These are phyloP conservation scores for Alternaria triticina DNA, from an alignment of 2,329 filamentous ascomycete species.

Conservation along the genomic window DNA sequence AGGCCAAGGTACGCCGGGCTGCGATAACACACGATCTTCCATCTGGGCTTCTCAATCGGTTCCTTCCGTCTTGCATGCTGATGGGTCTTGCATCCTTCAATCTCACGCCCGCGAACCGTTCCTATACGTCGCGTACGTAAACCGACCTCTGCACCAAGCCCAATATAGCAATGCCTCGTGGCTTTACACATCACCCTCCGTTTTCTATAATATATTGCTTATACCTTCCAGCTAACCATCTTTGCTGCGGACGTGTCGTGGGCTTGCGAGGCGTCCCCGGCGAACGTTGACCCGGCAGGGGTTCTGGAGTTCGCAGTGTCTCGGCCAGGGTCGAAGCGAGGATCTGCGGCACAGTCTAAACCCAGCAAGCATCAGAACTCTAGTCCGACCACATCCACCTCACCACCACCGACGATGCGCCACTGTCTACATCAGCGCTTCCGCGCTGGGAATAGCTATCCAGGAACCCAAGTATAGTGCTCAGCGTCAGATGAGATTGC, in stretches of 20 bases:
- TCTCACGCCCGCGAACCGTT: conserved; percentile 3
- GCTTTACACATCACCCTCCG: not conserved
- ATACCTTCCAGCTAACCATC: conserved; percentile 13
- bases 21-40: not conserved
- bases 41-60: not conserved
- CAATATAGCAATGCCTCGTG: not conserved
- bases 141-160: not conserved
- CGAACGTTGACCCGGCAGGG: conserved; percentile 22
- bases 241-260: conserved; percentile 22
- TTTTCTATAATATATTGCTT: conserved; percentile 9
- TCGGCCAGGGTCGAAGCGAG: conserved; percentile 36
- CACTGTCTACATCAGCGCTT: conserved; percentile 18
- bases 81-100: conserved; percentile 4
- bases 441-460: conserved; percentile 21
- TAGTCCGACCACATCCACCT: conserved; percentile 30
- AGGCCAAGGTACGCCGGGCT: not conserved
- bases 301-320: conserved; percentile 31
- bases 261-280: conserved; percentile 13
- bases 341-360: conserved; percentile 38
- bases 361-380: conserved; percentile 39
- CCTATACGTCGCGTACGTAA: not conserved
- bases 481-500: conserved; percentile 21
- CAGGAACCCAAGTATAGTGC: conserved; percentile 25
- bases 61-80: not conserved
- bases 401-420: conserved; percentile 26